phyloP scores from a whole-genome alignment of 345 rosid species.

The Corymbia maculata region DNA sequence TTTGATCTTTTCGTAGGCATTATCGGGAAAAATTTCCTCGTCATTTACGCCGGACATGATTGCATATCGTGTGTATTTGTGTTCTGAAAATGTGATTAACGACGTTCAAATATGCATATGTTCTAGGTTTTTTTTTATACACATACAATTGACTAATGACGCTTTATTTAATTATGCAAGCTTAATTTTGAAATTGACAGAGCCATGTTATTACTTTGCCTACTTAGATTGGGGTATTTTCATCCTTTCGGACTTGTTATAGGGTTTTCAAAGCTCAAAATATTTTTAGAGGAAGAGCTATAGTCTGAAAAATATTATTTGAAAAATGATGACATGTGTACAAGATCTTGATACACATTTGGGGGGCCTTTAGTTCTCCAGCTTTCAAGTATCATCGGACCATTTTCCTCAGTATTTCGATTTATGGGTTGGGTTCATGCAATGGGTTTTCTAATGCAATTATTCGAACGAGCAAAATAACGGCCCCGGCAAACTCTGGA shows the following conservation, averaged over 20 bases:
- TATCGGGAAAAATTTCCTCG: rapidly evolving
- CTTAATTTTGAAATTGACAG: neutral
- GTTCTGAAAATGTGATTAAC: neutral
- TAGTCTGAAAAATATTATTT: neutral
- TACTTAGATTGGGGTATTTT: neutral
- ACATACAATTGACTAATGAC: neutral
- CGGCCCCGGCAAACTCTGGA: neutral
- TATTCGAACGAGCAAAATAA: neutral
- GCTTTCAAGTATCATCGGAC: neutral
- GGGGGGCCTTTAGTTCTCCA: neutral
- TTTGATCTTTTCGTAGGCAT: neutral
- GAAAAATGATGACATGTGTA: neutral
- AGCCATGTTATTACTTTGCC: neutral
- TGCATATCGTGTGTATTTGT: neutral
- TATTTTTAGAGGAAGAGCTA: neutral
- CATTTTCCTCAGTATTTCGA: neutral
- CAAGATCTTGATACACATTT: neutral
- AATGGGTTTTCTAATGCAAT: neutral
- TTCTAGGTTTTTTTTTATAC: too few relatives aligned
- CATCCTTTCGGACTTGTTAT: neutral
- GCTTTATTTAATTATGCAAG: neutral
- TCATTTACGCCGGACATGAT: neutral
- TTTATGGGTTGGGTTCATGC: neutral
- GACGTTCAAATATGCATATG: neutral
- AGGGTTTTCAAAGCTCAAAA: neutral